Evolutionary conservation across 2,329 filamentous ascomycete genomes (phyloP).

Genomic region (Verticillium longisporum): DNA sequence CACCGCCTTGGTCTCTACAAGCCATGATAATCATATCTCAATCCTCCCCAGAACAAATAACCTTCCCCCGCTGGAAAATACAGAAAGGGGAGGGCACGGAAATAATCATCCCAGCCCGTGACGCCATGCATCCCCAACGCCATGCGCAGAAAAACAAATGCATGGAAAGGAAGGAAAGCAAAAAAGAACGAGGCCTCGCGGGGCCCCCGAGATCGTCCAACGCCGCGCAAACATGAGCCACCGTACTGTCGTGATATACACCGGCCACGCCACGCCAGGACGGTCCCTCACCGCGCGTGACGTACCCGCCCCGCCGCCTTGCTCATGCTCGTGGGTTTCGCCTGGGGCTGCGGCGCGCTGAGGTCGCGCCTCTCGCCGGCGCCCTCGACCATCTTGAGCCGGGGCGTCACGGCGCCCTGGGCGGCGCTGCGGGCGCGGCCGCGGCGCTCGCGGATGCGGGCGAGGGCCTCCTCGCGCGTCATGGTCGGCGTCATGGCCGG

Average conservation of each 20-base stretch:
- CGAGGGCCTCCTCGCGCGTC: conserved; percentile 68
- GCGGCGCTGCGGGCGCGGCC: conserved; percentile 65
- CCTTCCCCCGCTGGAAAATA: neutral
- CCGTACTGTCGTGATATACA: conserved; percentile 9
- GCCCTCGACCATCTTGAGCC: conserved; percentile 50
- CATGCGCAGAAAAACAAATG: neutral
- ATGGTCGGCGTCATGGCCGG: conserved; percentile 58
- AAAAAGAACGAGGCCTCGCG: too few species aligned
- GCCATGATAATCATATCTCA: neutral
- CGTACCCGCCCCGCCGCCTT: conserved; percentile 12
- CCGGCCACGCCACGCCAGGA: neutral
- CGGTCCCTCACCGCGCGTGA: neutral
- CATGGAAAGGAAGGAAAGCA: neutral
- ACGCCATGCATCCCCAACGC: neutral
- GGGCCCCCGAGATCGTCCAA: neutral
- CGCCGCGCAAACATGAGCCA: neutral
- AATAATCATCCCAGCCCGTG: neutral
- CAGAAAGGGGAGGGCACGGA: neutral
- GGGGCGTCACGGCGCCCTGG: conserved; percentile 53
- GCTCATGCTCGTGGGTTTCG: conserved; percentile 6
- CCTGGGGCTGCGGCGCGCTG: conserved; percentile 34
- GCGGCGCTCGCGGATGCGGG: conserved; percentile 66
- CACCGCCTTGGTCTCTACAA: neutral
- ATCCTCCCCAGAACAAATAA: neutral
- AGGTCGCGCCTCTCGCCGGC: conserved; percentile 36